A percentile compares a stretch with the other conserved stretches of the same genome.
These are phyloP conservation scores for Colletotrichum agaves DNA, from an alignment of 2,329 filamentous ascomycete species.

Conservation along the genomic window DNA sequence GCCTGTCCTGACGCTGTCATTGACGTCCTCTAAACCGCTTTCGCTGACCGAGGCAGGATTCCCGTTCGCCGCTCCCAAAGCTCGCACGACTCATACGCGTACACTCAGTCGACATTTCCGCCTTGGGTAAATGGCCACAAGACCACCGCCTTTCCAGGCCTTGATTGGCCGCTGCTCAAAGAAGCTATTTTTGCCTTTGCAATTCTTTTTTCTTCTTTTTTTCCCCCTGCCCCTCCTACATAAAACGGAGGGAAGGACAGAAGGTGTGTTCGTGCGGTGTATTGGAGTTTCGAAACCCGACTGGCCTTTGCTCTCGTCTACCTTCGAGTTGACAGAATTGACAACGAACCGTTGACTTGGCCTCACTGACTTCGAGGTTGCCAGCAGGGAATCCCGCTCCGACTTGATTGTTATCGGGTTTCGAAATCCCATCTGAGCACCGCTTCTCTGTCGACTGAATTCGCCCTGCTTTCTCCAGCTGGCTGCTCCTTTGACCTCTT, in stretches of 20 bases:
- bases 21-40: slow-evolving; percentile 11
- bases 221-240: background rate
- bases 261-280: slow-evolving; percentile 31
- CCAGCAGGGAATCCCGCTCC: slow-evolving; percentile 23
- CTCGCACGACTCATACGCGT: slow-evolving; percentile 22
- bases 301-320: background rate
- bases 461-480: slow-evolving; percentile 13
- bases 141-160: background rate
- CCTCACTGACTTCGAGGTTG: slow-evolving; percentile 14
- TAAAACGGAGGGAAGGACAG: background rate
- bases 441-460: slow-evolving; percentile 14
- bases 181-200: background rate
- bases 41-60: slow-evolving; percentile 18
- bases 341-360: slow-evolving; percentile 13
- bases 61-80: background rate
- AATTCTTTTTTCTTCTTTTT: background rate
- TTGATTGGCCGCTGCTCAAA: slow-evolving; percentile 12
- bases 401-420: slow-evolving; percentile 29
- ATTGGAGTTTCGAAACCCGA: too few species aligned
- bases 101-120: slow-evolving; percentile 34
- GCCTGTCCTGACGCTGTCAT: background rate
- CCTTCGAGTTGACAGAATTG: background rate
- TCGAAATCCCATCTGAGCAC: slow-evolving; percentile 30
- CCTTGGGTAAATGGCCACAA: slow-evolving; percentile 27
- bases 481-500: background rate